Evolutionary conservation across 352 stramenopile genomes (phyloP), one percentile per base, ranked within the genome.

Genomic region (Phytophthora fragariaefolia): DNA sequence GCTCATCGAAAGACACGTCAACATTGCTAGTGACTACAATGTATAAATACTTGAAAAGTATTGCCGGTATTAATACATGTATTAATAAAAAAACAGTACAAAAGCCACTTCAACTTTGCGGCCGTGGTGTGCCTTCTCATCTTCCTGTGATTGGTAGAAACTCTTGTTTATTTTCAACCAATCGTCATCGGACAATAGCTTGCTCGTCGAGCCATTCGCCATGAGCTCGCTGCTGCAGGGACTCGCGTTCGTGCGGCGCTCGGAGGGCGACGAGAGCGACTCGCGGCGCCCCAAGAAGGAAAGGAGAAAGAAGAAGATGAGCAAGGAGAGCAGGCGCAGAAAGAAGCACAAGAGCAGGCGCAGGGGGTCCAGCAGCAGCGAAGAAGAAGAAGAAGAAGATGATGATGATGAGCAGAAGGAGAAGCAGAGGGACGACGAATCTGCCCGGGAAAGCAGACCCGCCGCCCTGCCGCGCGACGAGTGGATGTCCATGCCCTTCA

Each of bases 401-500:
- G 17, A 47, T 7, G 40, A 26, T n/a, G 40, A 64, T 18, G 42
- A 47, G 18, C 13, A 47, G 9, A 47, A 47, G n/a, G 42, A 47
- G 18, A 24, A 47, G 9, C 23, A 47, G n/a, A 26, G 8, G 12
- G 6, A 43, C 5, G 15, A n/a, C 9, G 51, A 55, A 4, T 15
- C n/a, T 24, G 57, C n/a, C 4, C 17, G 55, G 5, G 15, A 23
- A 1, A 20, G 53, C 7, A n/a, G n/a, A n/a, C n/a, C n/a, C n/a
- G 55, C 53, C n/a, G 60, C 67, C 28, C 48, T 93, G 6, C 49
- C 66, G 24, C 83, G 84, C 27, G 84, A 96, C 32, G 87, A 93
- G 24, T 95, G 87, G 87, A 95, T 94, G 87, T 58, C 66, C 0
- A 94, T 93, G 87, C 62, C 80, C n/a, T 93, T 93, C 60, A 73